Conservation (phyloP, 345 rosid species). For the Eucalyptus sp. region DNA sequence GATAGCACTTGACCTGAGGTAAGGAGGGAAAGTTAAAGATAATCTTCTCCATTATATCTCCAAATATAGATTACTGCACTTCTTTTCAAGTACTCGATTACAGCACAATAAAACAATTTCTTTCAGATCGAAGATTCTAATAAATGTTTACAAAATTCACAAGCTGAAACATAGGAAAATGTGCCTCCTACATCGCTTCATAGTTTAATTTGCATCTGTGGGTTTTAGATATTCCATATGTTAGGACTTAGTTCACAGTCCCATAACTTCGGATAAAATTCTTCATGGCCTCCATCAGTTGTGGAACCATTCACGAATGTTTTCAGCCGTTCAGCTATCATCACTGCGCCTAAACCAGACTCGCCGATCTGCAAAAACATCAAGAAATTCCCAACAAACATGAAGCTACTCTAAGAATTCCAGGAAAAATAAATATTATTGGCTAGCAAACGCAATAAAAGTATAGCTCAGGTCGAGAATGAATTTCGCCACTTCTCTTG, state of each 20-base stretch:
- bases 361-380: constrained; percentile 12
- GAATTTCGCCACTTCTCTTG: neutral
- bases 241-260: neutral
- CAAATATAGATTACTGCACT: neutral
- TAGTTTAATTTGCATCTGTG: neutral
- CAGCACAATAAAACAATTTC: neutral
- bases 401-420: neutral
- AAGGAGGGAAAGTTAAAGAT: neutral
- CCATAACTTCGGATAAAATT: neutral
- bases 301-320: constrained; percentile 14
- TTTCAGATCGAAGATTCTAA: neutral
- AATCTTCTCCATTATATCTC: neutral
- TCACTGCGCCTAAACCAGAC: constrained; percentile 15
- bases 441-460: neutral
- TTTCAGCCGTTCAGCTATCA: constrained; percentile 21
- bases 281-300: neutral
- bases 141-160: neutral
- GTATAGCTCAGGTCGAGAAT: neutral
- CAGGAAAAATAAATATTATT: neutral
- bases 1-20: neutral
- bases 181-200: neutral
- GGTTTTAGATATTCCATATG: neutral
- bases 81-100: neutral
- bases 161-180: neutral
- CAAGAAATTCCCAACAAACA: neutral